A percentile compares a stretch with the other conserved stretches of the same genome.
phyloP scores from a whole-genome alignment of 768 basidiomycete species.

The Lactarius deliciosus region DNA sequence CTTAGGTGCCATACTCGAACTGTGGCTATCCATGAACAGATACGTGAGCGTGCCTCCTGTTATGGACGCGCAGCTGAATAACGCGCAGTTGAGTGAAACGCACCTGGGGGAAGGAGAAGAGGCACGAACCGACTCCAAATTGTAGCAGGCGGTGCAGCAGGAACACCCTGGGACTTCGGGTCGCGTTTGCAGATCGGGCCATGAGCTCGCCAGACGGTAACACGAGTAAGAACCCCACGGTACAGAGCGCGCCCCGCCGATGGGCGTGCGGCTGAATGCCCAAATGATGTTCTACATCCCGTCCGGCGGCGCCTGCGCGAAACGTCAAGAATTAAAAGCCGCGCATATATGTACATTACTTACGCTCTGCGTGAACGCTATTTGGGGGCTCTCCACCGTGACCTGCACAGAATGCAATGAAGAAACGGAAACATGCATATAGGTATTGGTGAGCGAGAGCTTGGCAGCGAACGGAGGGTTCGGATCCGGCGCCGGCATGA shows the following conservation, averaged over 20 bases:
- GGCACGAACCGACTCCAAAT: constrained; percentile 14
- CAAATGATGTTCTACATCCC: constrained; percentile 52
- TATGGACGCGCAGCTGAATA: too few species aligned
- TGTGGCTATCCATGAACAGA: constrained; percentile 13
- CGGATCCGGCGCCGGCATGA: constrained; percentile 55
- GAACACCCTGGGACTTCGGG: constrained; percentile 47
- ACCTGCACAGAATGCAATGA: not conserved
- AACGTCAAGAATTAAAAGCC: too few species aligned
- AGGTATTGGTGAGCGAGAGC: constrained; percentile 37
- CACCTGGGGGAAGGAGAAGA: not conserved
- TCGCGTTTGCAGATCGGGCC: constrained; percentile 49
- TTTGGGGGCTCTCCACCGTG: constrained; percentile 8
- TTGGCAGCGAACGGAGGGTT: constrained; percentile 54
- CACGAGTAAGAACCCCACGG: constrained; percentile 54
- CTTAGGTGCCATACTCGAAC: constrained; percentile 4
- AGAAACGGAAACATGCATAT: constrained; percentile 34
- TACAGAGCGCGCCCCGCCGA: constrained; percentile 48
- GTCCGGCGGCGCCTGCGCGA: constrained; percentile 44
- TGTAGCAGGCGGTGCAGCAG: constrained; percentile 43
- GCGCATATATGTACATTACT: too few species aligned
- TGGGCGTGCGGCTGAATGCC: constrained; percentile 53
- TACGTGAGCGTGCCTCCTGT: constrained; percentile 21
- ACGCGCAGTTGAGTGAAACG: too few species aligned
- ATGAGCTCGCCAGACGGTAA: constrained; percentile 57
- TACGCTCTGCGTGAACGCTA: constrained; percentile 12